A percentile compares a stretch with the other conserved stretches of the same genome.
Conservation (phyloP, 2,329 filamentous ascomycete species). For the Phyllosticta capitalensis region DNA sequence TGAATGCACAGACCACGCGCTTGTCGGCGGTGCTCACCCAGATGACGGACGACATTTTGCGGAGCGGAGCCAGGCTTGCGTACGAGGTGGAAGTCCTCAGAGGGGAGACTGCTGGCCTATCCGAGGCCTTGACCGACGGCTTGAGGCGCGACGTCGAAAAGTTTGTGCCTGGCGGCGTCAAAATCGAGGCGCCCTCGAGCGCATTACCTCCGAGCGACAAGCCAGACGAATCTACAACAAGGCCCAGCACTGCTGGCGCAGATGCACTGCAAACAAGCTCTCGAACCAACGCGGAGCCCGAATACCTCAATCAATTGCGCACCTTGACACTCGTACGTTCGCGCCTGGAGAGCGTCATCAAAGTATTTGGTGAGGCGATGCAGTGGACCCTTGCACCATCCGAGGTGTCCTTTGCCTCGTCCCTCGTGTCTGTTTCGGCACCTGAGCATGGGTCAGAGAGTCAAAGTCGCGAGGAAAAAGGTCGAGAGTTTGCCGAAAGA, state of each 20-base stretch:
- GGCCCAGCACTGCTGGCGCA: conserved; percentile 32
- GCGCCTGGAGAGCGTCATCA: conserved; percentile 82
- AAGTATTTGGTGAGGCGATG: conserved; percentile 90
- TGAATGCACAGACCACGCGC: conserved; percentile 79
- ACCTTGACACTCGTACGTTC: conserved; percentile 72
- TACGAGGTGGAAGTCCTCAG: conserved; percentile 91
- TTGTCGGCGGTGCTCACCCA: conserved; percentile 74
- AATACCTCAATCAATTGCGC: conserved; percentile 67
- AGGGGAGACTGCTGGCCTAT: conserved; percentile 75
- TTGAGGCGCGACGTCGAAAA: conserved; percentile 62
- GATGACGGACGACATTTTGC: conserved; percentile 87
- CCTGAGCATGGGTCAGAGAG: conserved; percentile 60
- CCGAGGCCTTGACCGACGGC: conserved; percentile 65
- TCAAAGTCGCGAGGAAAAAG: conserved; percentile 74
- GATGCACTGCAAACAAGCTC: background rate
- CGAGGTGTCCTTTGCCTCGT: conserved; percentile 72
- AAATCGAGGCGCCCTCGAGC: conserved; percentile 7
- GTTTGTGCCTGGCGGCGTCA: conserved; percentile 51
- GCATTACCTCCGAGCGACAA: background rate
- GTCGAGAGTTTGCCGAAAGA: conserved; percentile 65
- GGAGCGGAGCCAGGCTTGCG: conserved; percentile 76
- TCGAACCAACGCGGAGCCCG: conserved; percentile 32
- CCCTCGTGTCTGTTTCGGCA: conserved; percentile 81
- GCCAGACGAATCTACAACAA: background rate
- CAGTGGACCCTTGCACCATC: conserved; percentile 87